A percentile compares a stretch with the other conserved stretches of the same genome.
Evolutionary conservation across 345 rosid species (phyloP).

Genomic region (Citrus unshiu): DNA sequence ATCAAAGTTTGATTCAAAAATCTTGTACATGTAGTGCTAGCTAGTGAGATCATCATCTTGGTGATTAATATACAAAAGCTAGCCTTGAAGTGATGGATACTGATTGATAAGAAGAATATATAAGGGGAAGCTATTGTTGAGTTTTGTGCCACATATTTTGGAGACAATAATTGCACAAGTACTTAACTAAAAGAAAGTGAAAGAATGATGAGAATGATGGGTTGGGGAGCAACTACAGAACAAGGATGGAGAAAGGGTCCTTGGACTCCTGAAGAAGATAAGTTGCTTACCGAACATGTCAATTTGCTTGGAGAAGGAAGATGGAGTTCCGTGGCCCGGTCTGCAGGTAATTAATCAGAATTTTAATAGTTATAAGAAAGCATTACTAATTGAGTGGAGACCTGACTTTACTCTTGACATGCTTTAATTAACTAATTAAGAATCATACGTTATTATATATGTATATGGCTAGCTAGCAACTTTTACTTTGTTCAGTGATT

Average conservation of each 20-base stretch:
- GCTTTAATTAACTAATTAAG: too few relatives aligned
- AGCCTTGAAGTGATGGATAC: slow-evolving; percentile 11
- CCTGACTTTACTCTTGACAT: background rate
- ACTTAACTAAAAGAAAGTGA: background rate
- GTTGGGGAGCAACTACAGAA: slow-evolving; percentile 40
- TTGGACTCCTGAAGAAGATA: slow-evolving; percentile 86
- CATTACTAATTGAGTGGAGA: background rate
- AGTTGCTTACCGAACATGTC: slow-evolving; percentile 55
- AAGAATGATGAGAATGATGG: slow-evolving; percentile 31
- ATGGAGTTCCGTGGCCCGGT: slow-evolving; percentile 72
- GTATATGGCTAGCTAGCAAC: too few relatives aligned
- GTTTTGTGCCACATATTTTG: slow-evolving; percentile 29
- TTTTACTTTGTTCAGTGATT: too few relatives aligned
- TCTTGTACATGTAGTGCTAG: slow-evolving; percentile 7
- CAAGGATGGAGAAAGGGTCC: slow-evolving; percentile 81
- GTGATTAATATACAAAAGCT: background rate
- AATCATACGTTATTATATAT: too few relatives aligned
- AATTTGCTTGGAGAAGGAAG: slow-evolving; percentile 67
- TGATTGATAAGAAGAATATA: slow-evolving; percentile 15
- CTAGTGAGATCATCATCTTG: slow-evolving; percentile 32
- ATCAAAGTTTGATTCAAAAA: slow-evolving; percentile 22
- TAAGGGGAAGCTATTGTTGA: background rate
- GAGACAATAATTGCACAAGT: slow-evolving; percentile 18
- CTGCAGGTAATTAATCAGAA: slow-evolving; percentile 40
- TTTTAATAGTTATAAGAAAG: too few relatives aligned